A percentile compares a stretch with the other conserved stretches of the same genome.
These are phyloP conservation scores for Cucurbita maxima DNA, from an alignment of 306 rosid genomes.

Conservation along the genomic window DNA sequence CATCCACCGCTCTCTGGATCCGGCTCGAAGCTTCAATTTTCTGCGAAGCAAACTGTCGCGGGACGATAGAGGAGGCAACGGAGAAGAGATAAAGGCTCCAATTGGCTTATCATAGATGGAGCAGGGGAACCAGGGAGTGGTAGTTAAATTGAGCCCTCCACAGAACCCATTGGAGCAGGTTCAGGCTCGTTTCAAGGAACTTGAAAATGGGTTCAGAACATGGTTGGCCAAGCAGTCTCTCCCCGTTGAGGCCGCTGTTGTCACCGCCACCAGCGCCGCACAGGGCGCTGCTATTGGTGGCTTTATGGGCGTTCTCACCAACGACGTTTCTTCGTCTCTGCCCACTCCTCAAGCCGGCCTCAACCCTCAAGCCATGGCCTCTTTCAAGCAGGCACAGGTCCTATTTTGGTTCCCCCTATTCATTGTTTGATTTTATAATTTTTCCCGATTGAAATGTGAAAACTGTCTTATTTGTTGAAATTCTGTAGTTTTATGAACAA, in stretches of 20 bases:
- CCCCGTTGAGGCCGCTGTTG: constrained; percentile 78
- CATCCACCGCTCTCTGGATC: background rate
- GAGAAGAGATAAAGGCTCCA: background rate
- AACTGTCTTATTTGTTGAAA: background rate
- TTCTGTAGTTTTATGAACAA: background rate
- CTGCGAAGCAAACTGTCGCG: background rate
- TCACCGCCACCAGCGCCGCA: constrained; percentile 70
- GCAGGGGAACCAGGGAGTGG: constrained; percentile 43
- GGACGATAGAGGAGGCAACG: background rate
- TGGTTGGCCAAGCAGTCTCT: constrained; percentile 79
- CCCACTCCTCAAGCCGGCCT: constrained; percentile 48
- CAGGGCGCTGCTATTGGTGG: constrained; percentile 91
- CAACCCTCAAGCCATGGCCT: constrained; percentile 79
- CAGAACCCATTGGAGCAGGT: constrained; percentile 66
- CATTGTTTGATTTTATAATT: background rate
- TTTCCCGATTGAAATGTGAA: too few species aligned
- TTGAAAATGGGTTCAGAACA: constrained; percentile 34
- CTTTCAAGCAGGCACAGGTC: constrained; percentile 92
- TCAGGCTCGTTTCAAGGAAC: constrained; percentile 51
- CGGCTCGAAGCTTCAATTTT: background rate
- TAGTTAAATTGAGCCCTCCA: constrained; percentile 29
- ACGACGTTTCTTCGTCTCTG: constrained; percentile 45
- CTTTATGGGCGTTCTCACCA: constrained; percentile 69
- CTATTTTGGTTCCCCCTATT: background rate
- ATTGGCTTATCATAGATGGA: constrained; percentile 23